Evolutionary conservation across 73 alveolate species (phyloP).

Genomic region (Tetrahymena borealis): DNA sequence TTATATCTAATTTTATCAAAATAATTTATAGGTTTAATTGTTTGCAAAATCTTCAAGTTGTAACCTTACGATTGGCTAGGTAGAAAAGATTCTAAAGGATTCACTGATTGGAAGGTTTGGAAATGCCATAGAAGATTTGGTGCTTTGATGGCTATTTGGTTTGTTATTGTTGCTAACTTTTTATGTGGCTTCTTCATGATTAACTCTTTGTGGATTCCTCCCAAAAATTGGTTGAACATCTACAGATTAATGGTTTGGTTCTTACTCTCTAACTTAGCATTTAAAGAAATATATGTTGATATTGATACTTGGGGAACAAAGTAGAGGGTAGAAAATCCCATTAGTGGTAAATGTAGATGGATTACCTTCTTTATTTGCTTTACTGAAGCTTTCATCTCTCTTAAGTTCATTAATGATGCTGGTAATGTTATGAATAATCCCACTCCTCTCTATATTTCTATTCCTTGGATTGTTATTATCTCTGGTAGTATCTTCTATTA

Average conservation of each 20-base stretch:
- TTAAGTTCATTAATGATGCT: constrained; percentile 56
- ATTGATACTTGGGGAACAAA: constrained; percentile 54
- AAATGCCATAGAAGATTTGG: constrained; percentile 62
- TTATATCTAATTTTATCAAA: too few relatives aligned
- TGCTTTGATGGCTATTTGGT: constrained; percentile 41
- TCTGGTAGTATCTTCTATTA: neutral
- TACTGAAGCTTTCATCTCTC: constrained; percentile 50
- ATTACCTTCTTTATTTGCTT: constrained; percentile 49
- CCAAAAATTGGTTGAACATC: constrained; percentile 48
- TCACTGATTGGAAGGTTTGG: constrained; percentile 65
- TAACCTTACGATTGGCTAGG: constrained; percentile 77
- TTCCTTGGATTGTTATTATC: constrained; percentile 15
- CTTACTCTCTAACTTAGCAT: constrained; percentile 57
- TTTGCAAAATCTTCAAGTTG: constrained; percentile 38
- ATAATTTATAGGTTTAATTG: constrained; percentile 17
- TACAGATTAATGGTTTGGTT: constrained; percentile 70
- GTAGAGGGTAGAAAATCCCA: constrained; percentile 49
- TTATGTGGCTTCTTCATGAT: constrained; percentile 70
- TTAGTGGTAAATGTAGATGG: constrained; percentile 59
- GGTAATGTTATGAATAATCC: constrained; percentile 48
- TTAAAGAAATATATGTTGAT: constrained; percentile 64
- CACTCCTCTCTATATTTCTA: constrained; percentile 21
- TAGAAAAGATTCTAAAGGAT: constrained; percentile 48
- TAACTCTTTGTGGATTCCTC: constrained; percentile 78
- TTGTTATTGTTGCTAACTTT: constrained; percentile 57